Percentiles rank a stretch among this genome's conserved stretches.
Evolutionary conservation across 1,284 basidiomycete genomes (phyloP).

Genomic region (Apiotrichum sp.): DNA sequence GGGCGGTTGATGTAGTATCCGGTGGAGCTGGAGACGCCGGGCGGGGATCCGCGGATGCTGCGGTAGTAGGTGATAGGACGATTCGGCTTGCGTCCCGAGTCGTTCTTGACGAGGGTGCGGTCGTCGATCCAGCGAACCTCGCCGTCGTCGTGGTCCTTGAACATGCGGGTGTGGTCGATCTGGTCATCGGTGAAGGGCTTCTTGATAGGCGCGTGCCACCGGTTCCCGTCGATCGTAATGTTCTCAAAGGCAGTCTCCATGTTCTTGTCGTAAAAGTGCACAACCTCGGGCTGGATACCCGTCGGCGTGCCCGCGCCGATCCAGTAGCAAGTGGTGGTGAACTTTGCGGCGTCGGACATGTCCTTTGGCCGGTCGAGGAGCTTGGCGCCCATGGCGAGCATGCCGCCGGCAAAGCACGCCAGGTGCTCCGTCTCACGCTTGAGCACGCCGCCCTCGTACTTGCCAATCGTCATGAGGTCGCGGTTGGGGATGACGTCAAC

Average conservation of each 20-base stretch:
- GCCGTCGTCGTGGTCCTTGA: constrained; percentile 20
- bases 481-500: constrained; percentile 47
- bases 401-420: constrained; percentile 54
- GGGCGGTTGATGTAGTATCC: constrained; percentile 48
- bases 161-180: constrained; percentile 19
- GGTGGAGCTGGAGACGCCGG: constrained; percentile 30
- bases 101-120: constrained; percentile 14
- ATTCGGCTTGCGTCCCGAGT: constrained; percentile 20
- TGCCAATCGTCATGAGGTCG: constrained; percentile 44
- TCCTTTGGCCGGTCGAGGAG: constrained; percentile 49
- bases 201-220: constrained; percentile 19
- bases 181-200: constrained; percentile 6
- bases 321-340: constrained; percentile 54
- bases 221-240: constrained; percentile 17
- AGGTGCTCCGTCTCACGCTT: constrained; percentile 38
- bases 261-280: constrained; percentile 36
- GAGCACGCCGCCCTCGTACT: constrained; percentile 26
- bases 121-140: constrained; percentile 28
- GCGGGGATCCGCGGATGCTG: constrained; percentile 34
- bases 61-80: constrained; percentile 34
- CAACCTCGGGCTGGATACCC: constrained; percentile 48
- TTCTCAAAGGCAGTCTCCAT: constrained; percentile 31
- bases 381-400: constrained; percentile 52
- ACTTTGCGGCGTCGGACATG: constrained; percentile 42
- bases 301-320: constrained; percentile 43